Evolutionary conservation across 2,329 filamentous ascomycete genomes (phyloP).

Genomic region (Aplosporella prunicola): DNA sequence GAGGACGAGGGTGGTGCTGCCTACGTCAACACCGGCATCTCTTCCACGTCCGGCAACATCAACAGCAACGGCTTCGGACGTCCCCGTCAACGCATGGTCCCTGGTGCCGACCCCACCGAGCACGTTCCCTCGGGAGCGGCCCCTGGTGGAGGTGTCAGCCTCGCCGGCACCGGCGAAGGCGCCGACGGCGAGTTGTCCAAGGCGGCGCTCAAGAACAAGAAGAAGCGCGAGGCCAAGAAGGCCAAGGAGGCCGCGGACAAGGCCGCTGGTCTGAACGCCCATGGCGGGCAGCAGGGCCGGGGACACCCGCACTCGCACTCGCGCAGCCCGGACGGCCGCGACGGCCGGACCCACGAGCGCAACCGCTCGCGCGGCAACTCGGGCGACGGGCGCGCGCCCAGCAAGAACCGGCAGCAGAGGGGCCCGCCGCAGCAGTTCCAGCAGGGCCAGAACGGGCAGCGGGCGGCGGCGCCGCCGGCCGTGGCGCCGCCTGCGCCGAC

Average conservation of each 20-base stretch:
- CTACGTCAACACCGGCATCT: constrained; percentile 69
- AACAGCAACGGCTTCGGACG: constrained; percentile 71
- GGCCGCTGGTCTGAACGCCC: constrained; percentile 20
- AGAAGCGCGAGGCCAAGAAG: constrained; percentile 93
- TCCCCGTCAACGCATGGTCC: constrained; percentile 65
- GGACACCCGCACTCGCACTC: constrained; percentile 18
- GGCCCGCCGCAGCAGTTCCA: neutral
- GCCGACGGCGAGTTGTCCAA: constrained; percentile 69
- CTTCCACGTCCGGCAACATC: constrained; percentile 44
- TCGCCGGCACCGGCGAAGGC: constrained; percentile 54
- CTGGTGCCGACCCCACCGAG: constrained; percentile 68
- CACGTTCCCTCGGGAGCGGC: constrained; percentile 58
- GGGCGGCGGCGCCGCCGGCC: constrained; percentile 12
- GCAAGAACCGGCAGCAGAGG: constrained; percentile 7
- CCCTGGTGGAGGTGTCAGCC: constrained; percentile 55
- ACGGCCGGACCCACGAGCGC: constrained; percentile 46
- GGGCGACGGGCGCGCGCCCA: constrained; percentile 2
- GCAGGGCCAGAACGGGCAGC: constrained; percentile 1
- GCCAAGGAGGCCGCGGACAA: constrained; percentile 63
- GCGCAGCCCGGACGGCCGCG: constrained; percentile 59
- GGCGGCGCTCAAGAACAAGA: constrained; percentile 91
- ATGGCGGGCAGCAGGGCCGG: no score
- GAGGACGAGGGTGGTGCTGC: constrained; percentile 94
- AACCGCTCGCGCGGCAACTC: constrained; percentile 32
- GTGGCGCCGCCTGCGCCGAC: neutral